phyloP scores from a whole-genome alignment of 2,329 filamentous ascomycete genomes.

The Aspergillus oerlinghausenensis region DNA sequence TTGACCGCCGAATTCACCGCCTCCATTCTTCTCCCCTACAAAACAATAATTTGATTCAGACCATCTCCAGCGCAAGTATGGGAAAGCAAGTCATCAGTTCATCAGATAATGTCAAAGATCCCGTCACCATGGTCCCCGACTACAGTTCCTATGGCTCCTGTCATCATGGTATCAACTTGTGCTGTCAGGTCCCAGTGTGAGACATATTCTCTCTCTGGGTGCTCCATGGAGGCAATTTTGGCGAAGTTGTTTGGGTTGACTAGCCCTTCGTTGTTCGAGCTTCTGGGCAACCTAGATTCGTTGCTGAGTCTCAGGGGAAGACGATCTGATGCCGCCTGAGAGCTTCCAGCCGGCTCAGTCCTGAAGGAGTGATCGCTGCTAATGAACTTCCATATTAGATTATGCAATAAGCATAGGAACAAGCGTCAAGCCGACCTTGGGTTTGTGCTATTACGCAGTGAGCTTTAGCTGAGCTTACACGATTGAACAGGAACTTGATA shows the following conservation, averaged over 20 bases:
- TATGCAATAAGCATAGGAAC: not conserved
- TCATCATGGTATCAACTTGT: not conserved
- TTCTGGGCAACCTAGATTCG: not conserved
- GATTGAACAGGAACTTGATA: not conserved
- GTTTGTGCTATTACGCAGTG: not conserved
- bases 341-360: not conserved
- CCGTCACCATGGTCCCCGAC: not conserved
- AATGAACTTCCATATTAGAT: not conserved
- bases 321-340: not conserved
- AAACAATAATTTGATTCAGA: not conserved
- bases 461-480: not conserved
- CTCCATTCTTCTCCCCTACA: not conserved
- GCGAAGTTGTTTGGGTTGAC: not conserved
- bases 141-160: not conserved
- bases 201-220: not conserved
- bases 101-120: slow-evolving; percentile 2
- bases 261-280: not conserved
- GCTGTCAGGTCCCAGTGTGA: not conserved
- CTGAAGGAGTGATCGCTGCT: not conserved
- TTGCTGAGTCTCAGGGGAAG: not conserved
- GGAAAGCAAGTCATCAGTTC: not conserved
- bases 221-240: not conserved
- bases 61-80: too few relatives aligned
- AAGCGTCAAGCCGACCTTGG: not conserved
- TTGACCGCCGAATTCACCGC: not conserved